Conservation (phyloP, 2,329 filamentous ascomycete species). For the Cladosporium cucumerinum region DNA sequence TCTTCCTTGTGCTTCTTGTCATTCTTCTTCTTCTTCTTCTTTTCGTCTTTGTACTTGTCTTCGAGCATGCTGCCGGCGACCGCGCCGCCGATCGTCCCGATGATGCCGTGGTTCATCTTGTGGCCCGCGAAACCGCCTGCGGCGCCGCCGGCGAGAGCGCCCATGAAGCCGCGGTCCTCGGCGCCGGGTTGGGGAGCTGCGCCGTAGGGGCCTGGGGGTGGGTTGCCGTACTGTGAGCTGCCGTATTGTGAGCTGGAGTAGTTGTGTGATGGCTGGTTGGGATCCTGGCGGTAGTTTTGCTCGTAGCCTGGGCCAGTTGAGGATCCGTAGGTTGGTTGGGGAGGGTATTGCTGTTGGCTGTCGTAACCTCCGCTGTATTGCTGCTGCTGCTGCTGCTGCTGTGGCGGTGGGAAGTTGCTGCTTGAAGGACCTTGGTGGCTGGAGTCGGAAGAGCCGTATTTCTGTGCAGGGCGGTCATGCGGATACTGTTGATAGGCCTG, state of each 20-base stretch:
- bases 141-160: constrained; percentile 54
- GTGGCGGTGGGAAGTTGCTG: constrained; percentile 5
- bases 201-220: constrained; percentile 16
- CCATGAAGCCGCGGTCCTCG: constrained; percentile 55
- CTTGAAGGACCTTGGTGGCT: neutral
- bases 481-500: constrained; percentile 30
- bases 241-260: neutral
- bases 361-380: constrained; percentile 18
- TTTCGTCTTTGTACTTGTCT: constrained; percentile 48
- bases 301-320: constrained; percentile 11
- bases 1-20: constrained; percentile 36
- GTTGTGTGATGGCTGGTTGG: constrained; percentile 21
- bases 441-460: constrained; percentile 15
- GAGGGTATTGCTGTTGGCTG: constrained; percentile 23
- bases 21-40: constrained; percentile 34
- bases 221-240: constrained; percentile 15
- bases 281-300: constrained; percentile 16
- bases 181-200: constrained; percentile 17
- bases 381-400: constrained; percentile 14
- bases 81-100: constrained; percentile 57
- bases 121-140: constrained; percentile 56
- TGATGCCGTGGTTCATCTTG: constrained; percentile 55
- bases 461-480: constrained; percentile 17
- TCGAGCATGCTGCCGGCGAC: constrained; percentile 54
- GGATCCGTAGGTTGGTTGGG: constrained; percentile 4